These are phyloP conservation scores for Lichtheimia corymbifera DNA, from an alignment of 371 early-diverging fungal genomes.

Conservation along the genomic window DNA sequence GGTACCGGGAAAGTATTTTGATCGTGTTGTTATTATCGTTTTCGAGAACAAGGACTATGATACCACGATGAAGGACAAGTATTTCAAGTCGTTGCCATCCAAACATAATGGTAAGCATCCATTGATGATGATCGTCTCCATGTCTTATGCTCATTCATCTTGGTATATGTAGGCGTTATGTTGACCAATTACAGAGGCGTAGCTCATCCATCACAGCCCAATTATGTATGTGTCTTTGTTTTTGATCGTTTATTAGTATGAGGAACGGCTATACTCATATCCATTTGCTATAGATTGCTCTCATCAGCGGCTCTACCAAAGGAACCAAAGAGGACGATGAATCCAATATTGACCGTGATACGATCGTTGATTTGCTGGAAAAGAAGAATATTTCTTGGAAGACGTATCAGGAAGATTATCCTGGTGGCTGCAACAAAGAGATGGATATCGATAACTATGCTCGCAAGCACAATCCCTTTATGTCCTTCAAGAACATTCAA, in stretches of 20 bases:
- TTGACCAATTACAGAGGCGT: conserved; percentile 41
- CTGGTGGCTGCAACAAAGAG: conserved; percentile 42
- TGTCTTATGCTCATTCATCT: conserved; percentile 1
- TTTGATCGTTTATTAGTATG: neutral
- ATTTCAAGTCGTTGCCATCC: conserved; percentile 25
- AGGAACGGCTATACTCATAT: neutral
- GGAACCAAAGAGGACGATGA: conserved; percentile 45
- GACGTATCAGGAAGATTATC: conserved; percentile 64
- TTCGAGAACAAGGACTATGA: conserved; percentile 53
- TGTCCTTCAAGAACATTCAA: conserved; percentile 53
- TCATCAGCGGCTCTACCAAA: conserved; percentile 48
- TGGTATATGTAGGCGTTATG: conserved; percentile 17
- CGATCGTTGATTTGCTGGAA: conserved; percentile 67
- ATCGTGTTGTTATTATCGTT: conserved; percentile 48
- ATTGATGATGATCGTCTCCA: neutral
- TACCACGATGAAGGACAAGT: conserved; percentile 37
- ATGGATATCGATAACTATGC: conserved; percentile 35
- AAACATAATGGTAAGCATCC: conserved; percentile 22
- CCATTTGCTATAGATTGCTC: conserved; percentile 26
- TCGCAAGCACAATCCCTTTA: conserved; percentile 66
- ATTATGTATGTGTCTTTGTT: conserved; percentile 29
- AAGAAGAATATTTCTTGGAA: conserved; percentile 65
- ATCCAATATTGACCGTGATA: conserved; percentile 36
- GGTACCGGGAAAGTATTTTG: conserved; percentile 38
- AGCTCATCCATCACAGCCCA: conserved; percentile 45